These are phyloP conservation scores for Fusarium sp. DNA, from an alignment of 2,329 filamentous ascomycete genomes.

Conservation along the genomic window DNA sequence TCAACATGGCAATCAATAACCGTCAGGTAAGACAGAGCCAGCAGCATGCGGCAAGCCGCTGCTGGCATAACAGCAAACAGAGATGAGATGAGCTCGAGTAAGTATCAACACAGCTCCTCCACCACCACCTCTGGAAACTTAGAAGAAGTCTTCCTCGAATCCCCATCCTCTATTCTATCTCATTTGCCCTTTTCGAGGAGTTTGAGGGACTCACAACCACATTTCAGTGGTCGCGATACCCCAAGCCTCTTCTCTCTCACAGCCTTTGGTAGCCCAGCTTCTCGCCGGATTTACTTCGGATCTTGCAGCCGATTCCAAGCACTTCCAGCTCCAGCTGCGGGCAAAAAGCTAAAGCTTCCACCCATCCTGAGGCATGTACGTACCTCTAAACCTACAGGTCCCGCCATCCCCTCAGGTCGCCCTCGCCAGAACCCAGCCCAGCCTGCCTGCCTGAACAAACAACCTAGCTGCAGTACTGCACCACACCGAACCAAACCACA, in stretches of 20 bases:
- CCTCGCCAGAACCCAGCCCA: constrained; percentile 29
- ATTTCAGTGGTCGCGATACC: constrained; percentile 30
- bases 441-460: constrained; percentile 42
- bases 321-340: background rate
- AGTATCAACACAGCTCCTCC: constrained; percentile 39
- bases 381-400: constrained; percentile 10
- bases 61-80: constrained; percentile 35
- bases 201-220: background rate
- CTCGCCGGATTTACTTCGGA: constrained; percentile 47
- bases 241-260: constrained; percentile 23
- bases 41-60: constrained; percentile 37
- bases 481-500: constrained; percentile 21
- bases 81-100: constrained; percentile 32
- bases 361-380: constrained; percentile 37
- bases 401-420: background rate
- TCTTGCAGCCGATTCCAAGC: constrained; percentile 29
- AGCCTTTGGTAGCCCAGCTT: constrained; percentile 41
- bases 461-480: constrained; percentile 17
- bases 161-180: background rate
- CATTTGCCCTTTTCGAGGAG: background rate
- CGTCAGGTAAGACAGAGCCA: constrained; percentile 11
- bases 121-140: constrained; percentile 22
- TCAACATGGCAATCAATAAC: constrained; percentile 12
- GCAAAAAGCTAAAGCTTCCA: constrained; percentile 20
- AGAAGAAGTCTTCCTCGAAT: constrained; percentile 43